These are phyloP conservation scores for Suillus subluteus DNA, from an alignment of 768 basidiomycete species.

Conservation along the genomic window DNA sequence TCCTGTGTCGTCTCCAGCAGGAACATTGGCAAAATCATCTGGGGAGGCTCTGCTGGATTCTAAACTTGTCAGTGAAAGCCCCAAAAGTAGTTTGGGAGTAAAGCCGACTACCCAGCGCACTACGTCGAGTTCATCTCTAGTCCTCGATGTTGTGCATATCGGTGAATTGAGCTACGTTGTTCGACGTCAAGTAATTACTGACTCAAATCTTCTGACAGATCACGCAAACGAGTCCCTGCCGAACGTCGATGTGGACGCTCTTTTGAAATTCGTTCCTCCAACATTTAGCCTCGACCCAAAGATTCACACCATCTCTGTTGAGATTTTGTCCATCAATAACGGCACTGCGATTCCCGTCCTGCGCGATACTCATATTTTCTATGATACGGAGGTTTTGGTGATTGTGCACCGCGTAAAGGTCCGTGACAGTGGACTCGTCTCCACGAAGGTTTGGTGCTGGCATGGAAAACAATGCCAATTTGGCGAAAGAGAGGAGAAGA, in stretches of 20 bases:
- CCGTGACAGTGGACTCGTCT: slow-evolving; percentile 63
- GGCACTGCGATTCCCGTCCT: slow-evolving; percentile 50
- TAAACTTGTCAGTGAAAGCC: slow-evolving; percentile 18
- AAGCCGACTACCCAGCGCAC: slow-evolving; percentile 3
- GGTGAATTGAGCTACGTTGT: slow-evolving; percentile 30
- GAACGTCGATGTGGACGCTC: slow-evolving; percentile 46
- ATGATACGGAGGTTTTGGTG: slow-evolving; percentile 72
- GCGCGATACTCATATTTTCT: slow-evolving; percentile 57
- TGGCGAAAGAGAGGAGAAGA: slow-evolving; percentile 65
- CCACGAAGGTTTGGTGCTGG: slow-evolving; percentile 80
- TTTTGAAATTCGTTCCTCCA: slow-evolving; percentile 41
- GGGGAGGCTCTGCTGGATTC: slow-evolving; percentile 12
- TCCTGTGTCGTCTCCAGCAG: slow-evolving; percentile 55
- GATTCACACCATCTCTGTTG: slow-evolving; percentile 68
- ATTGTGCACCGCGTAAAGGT: slow-evolving; percentile 74
- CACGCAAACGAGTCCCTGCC: slow-evolving; percentile 50
- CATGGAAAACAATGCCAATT: slow-evolving; percentile 55
- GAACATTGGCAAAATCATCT: slow-evolving; percentile 48
- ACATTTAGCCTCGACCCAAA: slow-evolving; percentile 36
- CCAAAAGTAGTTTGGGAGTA: slow-evolving; percentile 15
- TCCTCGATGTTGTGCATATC: slow-evolving; percentile 33
- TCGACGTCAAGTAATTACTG: background rate
- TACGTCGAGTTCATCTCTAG: slow-evolving; percentile 3
- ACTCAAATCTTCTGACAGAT: slow-evolving; percentile 31
- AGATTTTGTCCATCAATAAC: slow-evolving; percentile 64